A percentile compares a stretch with the other conserved stretches of the same genome.
These are phyloP conservation scores for Asterella californica DNA, from an alignment of 225 moss, liverwort and hornwort species.

Conservation along the genomic window DNA sequence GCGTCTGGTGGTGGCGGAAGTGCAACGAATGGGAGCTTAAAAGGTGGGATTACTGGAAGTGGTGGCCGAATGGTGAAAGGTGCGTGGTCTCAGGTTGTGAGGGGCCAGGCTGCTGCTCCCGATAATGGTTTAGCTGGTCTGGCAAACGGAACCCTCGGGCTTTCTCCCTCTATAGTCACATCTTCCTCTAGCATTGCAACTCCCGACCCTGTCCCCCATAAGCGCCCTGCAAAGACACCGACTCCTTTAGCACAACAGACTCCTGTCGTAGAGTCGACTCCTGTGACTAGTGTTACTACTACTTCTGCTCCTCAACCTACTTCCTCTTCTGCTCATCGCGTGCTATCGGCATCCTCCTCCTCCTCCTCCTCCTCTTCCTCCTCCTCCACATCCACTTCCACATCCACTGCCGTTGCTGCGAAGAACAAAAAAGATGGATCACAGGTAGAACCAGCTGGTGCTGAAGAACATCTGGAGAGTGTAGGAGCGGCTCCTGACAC, in stretches of 20 bases:
- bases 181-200: constrained; percentile 33
- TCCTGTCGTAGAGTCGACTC: constrained; percentile 16
- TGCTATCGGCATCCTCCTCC: constrained; percentile 1
- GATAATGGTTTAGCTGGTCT: constrained; percentile 43
- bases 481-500: constrained; percentile 26
- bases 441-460: constrained; percentile 39
- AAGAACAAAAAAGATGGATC: constrained; percentile 47
- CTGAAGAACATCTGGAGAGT: constrained; percentile 45
- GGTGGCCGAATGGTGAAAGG: constrained; percentile 53
- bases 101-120: constrained; percentile 52
- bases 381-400: constrained; percentile 15
- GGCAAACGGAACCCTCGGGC: constrained; percentile 28
- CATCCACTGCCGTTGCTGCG: constrained; percentile 15
- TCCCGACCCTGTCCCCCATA: constrained; percentile 37
- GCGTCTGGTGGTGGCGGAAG: constrained; percentile 7
- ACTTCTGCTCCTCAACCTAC: constrained; percentile 8
- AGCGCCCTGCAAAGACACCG: constrained; percentile 32
- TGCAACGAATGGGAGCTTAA: constrained; percentile 25
- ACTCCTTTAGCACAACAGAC: constrained; percentile 6
- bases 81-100: constrained; percentile 93
- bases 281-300: constrained; percentile 4
- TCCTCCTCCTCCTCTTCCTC: constrained; percentile 13
- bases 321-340: constrained; percentile 5
- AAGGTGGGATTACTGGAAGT: constrained; percentile 36
- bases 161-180: constrained; percentile 19